phyloP scores from a whole-genome alignment of 768 basidiomycete genomes.

The Sarcodon aspratus region DNA sequence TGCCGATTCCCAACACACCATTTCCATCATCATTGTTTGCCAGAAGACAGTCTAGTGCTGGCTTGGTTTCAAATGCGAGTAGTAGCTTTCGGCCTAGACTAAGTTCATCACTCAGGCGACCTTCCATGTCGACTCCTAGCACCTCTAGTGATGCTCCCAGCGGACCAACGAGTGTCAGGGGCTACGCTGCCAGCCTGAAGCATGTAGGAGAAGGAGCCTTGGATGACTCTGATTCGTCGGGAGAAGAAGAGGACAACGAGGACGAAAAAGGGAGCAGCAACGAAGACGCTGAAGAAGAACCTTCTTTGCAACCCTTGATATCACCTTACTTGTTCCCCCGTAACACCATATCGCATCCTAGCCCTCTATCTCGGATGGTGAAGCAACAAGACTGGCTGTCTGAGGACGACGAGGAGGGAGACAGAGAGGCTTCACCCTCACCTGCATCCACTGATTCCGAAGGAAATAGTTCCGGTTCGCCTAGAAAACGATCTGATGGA shows the following conservation, averaged over 20 bases:
- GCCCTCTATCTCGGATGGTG: conserved; percentile 53
- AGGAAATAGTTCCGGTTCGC: conserved; percentile 27
- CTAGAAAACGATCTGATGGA: background rate
- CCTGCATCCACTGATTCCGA: conserved; percentile 56
- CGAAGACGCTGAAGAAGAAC: conserved; percentile 23
- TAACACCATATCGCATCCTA: conserved; percentile 34
- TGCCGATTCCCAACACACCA: background rate
- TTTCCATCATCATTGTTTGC: conserved; percentile 2
- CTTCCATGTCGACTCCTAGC: conserved; percentile 26
- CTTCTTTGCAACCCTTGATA: conserved; percentile 13
- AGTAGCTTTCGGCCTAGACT: conserved; percentile 10
- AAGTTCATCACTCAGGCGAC: conserved; percentile 25
- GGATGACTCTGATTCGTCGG: conserved; percentile 66
- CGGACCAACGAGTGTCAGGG: conserved; percentile 22
- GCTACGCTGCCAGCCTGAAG: conserved; percentile 32
- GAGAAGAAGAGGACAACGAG: conserved; percentile 12
- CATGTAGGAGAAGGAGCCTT: conserved; percentile 72
- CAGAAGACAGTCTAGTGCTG: conserved; percentile 7
- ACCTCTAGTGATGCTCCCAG: conserved; percentile 3
- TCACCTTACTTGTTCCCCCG: conserved; percentile 23
- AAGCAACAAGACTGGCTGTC: conserved; percentile 39
- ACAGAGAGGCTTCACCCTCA: conserved; percentile 33
- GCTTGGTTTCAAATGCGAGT: conserved; percentile 1
- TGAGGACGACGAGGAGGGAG: conserved; percentile 36
- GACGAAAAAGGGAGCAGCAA: conserved; percentile 14